phyloP scores from a whole-genome alignment of 441 rosid genomes.

The Manihot esculenta region DNA sequence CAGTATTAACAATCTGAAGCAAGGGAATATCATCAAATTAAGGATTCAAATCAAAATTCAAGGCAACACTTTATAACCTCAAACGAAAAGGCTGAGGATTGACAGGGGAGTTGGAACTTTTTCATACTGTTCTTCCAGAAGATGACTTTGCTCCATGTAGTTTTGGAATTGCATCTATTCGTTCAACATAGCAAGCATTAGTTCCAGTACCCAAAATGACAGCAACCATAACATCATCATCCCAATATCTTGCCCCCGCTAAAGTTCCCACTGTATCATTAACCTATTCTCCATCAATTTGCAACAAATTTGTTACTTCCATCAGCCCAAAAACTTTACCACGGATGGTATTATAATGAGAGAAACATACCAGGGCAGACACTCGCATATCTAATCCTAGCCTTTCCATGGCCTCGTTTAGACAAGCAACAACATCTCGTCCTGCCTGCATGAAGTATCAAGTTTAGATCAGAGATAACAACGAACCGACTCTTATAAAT shows the following conservation, averaged over 20 bases:
- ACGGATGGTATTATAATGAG: not conserved
- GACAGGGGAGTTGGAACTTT: not conserved
- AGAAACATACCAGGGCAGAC: slow-evolving; percentile 69
- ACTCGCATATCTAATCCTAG: slow-evolving; percentile 70
- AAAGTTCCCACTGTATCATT: slow-evolving; percentile 83
- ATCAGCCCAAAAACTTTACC: slow-evolving; percentile 3
- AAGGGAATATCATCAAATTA: slow-evolving; percentile 10
- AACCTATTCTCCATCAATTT: slow-evolving; percentile 42
- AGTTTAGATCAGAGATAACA: slow-evolving; percentile 3
- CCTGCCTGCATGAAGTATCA: slow-evolving; percentile 50
- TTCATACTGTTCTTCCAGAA: slow-evolving; percentile 56
- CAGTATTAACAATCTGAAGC: slow-evolving; percentile 71
- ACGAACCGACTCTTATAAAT: not conserved
- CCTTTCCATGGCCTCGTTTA: slow-evolving; percentile 83
- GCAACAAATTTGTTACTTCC: slow-evolving; percentile 12
- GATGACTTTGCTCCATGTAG: slow-evolving; percentile 37
- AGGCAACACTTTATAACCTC: no score
- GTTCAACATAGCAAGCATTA: slow-evolving; percentile 88
- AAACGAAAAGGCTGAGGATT: not conserved
- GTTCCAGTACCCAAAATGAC: slow-evolving; percentile 96
- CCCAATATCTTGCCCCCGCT: slow-evolving; percentile 87
- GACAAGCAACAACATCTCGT: slow-evolving; percentile 74
- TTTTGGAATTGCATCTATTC: slow-evolving; percentile 64
- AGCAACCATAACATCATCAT: slow-evolving; percentile 82
- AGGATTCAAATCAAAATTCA: slow-evolving; percentile 5